phyloP scores from a whole-genome alignment of 495 filamentous ascomycete species.

The Penicillium verhagenii region DNA sequence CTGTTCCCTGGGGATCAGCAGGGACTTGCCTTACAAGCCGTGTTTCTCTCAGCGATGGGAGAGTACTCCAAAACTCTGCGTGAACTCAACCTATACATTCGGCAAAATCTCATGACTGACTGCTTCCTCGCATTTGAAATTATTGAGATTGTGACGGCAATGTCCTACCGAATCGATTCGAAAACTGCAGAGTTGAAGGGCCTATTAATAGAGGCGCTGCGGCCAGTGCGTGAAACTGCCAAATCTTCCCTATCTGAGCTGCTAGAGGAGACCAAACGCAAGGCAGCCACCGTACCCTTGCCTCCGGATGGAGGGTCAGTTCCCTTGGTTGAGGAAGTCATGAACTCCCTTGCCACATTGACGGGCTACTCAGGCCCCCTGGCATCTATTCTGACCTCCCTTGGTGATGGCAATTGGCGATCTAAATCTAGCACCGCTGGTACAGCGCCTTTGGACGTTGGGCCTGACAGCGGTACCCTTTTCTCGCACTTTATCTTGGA shows the following conservation, averaged over 20 bases:
- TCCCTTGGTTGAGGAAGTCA: slow-evolving; percentile 76
- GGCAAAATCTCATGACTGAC: slow-evolving; percentile 81
- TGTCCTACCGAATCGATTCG: slow-evolving; percentile 75
- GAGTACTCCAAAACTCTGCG: slow-evolving; percentile 83
- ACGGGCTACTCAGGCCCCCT: slow-evolving; percentile 84
- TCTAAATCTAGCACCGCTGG: slow-evolving; percentile 57
- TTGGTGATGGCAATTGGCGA: slow-evolving; percentile 90
- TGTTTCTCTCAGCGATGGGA: slow-evolving; percentile 69
- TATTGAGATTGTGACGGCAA: slow-evolving; percentile 80
- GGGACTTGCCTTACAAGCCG: slow-evolving; percentile 70
- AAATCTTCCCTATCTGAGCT: slow-evolving; percentile 82
- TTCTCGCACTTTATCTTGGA: slow-evolving; percentile 84
- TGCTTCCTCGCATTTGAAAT: slow-evolving; percentile 97
- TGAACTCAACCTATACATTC: slow-evolving; percentile 88
- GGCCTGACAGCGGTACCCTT: slow-evolving; percentile 86
- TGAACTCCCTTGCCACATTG: slow-evolving; percentile 84
- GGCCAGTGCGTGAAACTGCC: slow-evolving; percentile 87
- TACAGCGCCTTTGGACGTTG: slow-evolving; percentile 76
- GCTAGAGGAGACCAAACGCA: slow-evolving; percentile 80
- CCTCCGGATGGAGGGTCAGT: slow-evolving; percentile 77
- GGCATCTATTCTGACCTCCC: slow-evolving; percentile 82
- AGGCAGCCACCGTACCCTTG: slow-evolving; percentile 58
- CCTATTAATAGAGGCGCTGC: slow-evolving; percentile 77
- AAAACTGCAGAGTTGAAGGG: slow-evolving; percentile 84
- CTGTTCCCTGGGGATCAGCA: slow-evolving; percentile 85